Base-by-base conservation (phyloP, 495 filamentous ascomycete species). In the Xylaria longipes region DNA sequence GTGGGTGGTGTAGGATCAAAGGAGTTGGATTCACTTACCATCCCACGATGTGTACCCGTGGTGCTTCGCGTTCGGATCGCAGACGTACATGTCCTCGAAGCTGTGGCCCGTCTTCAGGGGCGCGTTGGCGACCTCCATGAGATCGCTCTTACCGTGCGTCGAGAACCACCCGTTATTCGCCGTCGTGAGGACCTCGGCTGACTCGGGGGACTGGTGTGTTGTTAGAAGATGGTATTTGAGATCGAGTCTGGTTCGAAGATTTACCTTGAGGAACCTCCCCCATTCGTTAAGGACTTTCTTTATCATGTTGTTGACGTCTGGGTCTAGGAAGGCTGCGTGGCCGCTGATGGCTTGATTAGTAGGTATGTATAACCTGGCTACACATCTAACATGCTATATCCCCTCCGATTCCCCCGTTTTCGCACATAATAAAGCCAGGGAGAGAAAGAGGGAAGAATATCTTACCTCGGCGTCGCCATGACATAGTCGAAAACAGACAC, bases 31-130 rank as follows among this genome's bases (percentile, higher is more conserved):
- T n/a, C n/a, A n/a, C 81, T 62, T 70, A 83, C 82, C 80, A 71
- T 94, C 91, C 92, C 92, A 94, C 1, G 90, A 93, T 50, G 82
- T 86, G 78, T 84, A 95, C 27, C 91, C 92, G 76, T 87, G 81
- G 71, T 91, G 72, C 57, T 80, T 77, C 2, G 82, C 72, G 0
- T 69, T 72, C 0, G 87, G 84, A 33, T 91, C 83, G 72, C 87
- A 89, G 9, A 80, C 29, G 72, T 79, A 89, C 79, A 87, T 81
- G 8, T 87, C 79, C 57, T 88, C 84, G 71, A 90, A 89, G 22
- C 75, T 80, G 64, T 81, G 78, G 15, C 74, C 68, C n/a, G 84
- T 85, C 33, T 78, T 62, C n/a, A 72, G 48, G 0, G 82, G 74
- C 60, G 75, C 77, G 72, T 88, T 88, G 73, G 85, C 86, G 0